Evolutionary conservation across 106 monocot genomes (phyloP).

Genomic region (Acorus gramineus): DNA sequence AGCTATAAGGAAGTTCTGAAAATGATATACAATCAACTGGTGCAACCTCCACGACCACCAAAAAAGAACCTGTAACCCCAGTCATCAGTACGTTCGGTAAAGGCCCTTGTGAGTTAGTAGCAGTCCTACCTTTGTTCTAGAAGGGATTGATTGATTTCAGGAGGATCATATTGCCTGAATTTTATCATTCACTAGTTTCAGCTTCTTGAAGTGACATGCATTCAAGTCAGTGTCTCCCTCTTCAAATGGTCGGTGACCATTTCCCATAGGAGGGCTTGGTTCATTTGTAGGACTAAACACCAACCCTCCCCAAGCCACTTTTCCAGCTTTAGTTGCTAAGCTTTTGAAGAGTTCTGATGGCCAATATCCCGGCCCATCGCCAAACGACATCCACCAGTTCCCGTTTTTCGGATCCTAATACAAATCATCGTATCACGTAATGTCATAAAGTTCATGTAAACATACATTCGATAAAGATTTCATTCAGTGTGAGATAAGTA

Average conservation of each 20-base stretch:
- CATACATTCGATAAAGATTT: neutral
- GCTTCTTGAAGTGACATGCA: neutral
- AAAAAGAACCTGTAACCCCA: neutral
- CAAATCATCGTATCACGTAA: no score
- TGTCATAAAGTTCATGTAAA: neutral
- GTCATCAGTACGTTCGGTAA: neutral
- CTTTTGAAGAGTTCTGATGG: constrained; percentile 3
- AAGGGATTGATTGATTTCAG: no score
- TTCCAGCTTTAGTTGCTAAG: neutral
- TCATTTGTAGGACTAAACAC: neutral
- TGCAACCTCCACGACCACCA: constrained; percentile 4
- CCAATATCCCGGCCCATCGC: neutral
- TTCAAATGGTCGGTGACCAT: constrained; percentile 1
- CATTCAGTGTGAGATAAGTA: neutral
- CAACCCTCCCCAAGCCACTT: neutral
- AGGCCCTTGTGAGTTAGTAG: neutral
- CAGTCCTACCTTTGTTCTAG: no score
- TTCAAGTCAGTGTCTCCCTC: neutral
- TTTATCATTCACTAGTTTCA: neutral
- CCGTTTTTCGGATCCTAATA: neutral
- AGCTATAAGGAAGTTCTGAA: no score
- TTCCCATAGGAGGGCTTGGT: constrained; percentile 7
- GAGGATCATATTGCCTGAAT: neutral
- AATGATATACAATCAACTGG: constrained; percentile 10
- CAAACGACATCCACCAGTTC: constrained; percentile 4